These are phyloP conservation scores for Candida oleophila DNA, from an alignment of 805 yeast species.

Conservation along the genomic window DNA sequence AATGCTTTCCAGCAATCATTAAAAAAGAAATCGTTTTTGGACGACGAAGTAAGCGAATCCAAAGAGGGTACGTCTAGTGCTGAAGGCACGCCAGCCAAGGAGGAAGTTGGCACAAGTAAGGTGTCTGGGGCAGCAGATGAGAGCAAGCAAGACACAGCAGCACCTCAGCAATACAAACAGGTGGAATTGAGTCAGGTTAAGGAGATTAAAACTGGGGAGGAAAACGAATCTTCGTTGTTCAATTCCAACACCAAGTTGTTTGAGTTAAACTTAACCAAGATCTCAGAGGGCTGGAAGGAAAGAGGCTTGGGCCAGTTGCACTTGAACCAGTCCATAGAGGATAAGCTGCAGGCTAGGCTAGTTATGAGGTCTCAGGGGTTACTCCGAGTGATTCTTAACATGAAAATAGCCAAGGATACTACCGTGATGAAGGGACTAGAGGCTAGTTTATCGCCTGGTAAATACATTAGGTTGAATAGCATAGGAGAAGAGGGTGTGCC, in stretches of 20 bases:
- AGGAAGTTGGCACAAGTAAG: constrained; percentile 8
- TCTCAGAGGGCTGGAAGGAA: constrained; percentile 89
- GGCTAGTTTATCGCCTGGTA: constrained; percentile 80
- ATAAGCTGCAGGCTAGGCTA: constrained; percentile 54
- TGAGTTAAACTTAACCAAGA: constrained; percentile 62
- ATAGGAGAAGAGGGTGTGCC: constrained; percentile 65
- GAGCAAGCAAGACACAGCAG: constrained; percentile 9
- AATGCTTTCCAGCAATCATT: constrained; percentile 57
- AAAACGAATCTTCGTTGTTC: constrained; percentile 69
- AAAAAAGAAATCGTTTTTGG: constrained; percentile 58
- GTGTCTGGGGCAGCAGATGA: constrained; percentile 23
- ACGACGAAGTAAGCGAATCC: constrained; percentile 23
- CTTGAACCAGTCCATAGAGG: constrained; percentile 52
- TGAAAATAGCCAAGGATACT: constrained; percentile 61
- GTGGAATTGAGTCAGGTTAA: constrained; percentile 59
- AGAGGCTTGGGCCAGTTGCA: constrained; percentile 89
- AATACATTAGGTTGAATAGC: constrained; percentile 74
- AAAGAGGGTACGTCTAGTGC: constrained; percentile 7
- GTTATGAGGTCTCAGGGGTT: constrained; percentile 92
- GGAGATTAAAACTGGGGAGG: constrained; percentile 83
- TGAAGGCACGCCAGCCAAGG: constrained; percentile 5
- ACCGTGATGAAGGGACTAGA: constrained; percentile 78
- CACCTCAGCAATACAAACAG: constrained; percentile 45
- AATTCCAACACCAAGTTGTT: constrained; percentile 78
- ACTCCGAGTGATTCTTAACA: constrained; percentile 76